phyloP scores from a whole-genome alignment of 805 yeast species.

The Candida oleophila region DNA sequence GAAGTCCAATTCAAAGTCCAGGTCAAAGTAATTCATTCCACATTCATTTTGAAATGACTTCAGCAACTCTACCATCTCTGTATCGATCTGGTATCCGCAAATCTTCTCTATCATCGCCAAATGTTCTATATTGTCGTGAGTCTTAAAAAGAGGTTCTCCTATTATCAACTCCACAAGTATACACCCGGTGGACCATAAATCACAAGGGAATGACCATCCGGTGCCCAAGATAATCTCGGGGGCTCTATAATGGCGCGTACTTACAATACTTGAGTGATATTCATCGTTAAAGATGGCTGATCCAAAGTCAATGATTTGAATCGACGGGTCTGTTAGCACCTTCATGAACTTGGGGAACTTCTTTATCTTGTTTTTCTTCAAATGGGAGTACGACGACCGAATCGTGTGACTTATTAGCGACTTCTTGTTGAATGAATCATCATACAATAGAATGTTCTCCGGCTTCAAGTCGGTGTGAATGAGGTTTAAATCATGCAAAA shows the following conservation, averaged over 20 bases:
- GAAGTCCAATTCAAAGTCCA: slow-evolving; percentile 3
- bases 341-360: slow-evolving; percentile 36
- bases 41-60: slow-evolving; percentile 39
- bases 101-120: slow-evolving; percentile 91
- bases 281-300: slow-evolving; percentile 92
- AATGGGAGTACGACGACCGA: slow-evolving; percentile 30
- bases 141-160: slow-evolving; percentile 92
- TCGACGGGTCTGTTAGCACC: slow-evolving; percentile 71
- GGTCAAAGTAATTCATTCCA: slow-evolving; percentile 34
- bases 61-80: slow-evolving; percentile 32
- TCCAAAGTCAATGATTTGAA: slow-evolving; percentile 95
- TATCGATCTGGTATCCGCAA: slow-evolving; percentile 53
- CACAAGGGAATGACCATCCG: slow-evolving; percentile 98
- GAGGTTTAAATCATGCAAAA: slow-evolving; percentile 82
- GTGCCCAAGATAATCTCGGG: slow-evolving; percentile 92
- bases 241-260: slow-evolving; percentile 95
- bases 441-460: slow-evolving; percentile 78
- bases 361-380: slow-evolving; percentile 12
- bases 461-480: slow-evolving; percentile 98
- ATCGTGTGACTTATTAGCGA: slow-evolving; percentile 32
- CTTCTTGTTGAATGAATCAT: slow-evolving; percentile 45
- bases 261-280: slow-evolving; percentile 86
- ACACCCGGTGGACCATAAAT: slow-evolving; percentile 96
- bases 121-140: slow-evolving; percentile 93
- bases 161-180: slow-evolving; percentile 86